A percentile compares a stretch with the other conserved stretches of the same genome.
phyloP scores from a whole-genome alignment of 305 asterid genomes.

The Solanum aculeatissimum region DNA sequence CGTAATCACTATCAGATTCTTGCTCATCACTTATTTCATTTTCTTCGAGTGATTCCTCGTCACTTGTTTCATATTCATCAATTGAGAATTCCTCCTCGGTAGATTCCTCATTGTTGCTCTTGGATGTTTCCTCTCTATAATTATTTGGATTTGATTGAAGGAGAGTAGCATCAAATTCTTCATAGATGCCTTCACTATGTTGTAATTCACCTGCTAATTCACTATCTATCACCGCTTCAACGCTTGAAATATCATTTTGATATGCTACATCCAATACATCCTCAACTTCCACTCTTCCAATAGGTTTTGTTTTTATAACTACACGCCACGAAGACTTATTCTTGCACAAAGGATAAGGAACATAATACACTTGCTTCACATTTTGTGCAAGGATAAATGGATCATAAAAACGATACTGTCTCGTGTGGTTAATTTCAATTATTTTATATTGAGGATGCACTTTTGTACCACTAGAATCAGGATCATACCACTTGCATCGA shows the following conservation, averaged over 20 bases:
- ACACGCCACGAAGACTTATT: neutral
- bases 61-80: neutral
- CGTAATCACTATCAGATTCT: neutral
- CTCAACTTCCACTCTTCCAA: neutral
- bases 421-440: neutral
- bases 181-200: neutral
- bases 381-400: neutral
- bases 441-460: neutral
- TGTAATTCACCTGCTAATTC: neutral
- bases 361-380: neutral
- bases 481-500: neutral
- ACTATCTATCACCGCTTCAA: neutral
- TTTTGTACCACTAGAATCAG: neutral
- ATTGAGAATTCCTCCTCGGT: neutral
- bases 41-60: neutral
- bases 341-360: neutral
- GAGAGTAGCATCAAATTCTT: neutral
- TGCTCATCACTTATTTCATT: neutral
- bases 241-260: neutral
- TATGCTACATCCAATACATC: neutral
- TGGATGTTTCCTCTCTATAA: neutral
- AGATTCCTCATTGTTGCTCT: neutral
- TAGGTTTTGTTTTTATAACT: no score
- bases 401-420: neutral
- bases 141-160: no score